Evolutionary conservation across 352 stramenopile species (phyloP).

Genomic region (Blastocystis sp.): DNA sequence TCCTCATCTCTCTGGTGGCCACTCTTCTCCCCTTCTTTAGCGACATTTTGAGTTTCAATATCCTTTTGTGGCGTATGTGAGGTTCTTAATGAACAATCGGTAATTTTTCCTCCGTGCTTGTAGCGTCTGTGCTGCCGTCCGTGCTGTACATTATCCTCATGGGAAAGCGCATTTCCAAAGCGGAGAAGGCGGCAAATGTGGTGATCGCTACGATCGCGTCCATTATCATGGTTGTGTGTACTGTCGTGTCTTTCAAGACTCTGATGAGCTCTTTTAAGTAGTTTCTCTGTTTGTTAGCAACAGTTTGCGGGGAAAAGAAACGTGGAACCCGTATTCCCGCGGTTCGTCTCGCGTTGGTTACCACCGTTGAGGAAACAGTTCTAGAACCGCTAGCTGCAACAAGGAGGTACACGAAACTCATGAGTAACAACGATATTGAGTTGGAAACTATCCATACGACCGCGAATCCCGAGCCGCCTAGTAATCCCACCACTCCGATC

Average conservation of each 20-base stretch:
- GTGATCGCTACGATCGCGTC: constrained; percentile 18
- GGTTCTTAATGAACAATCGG: constrained; percentile 32
- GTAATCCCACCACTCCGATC: too few relatives aligned
- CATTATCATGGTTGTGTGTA: constrained; percentile 23
- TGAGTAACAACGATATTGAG: too few relatives aligned
- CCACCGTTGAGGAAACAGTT: too few relatives aligned
- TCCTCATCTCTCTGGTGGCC: constrained; percentile 38
- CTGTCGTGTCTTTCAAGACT: background rate
- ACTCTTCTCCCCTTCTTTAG: constrained; percentile 33
- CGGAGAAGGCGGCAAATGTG: background rate
- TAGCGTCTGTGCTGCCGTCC: constrained; percentile 27
- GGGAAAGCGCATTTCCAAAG: background rate
- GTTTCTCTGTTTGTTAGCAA: background rate
- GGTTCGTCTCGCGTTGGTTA: background rate
- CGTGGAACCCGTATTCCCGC: too few relatives aligned
- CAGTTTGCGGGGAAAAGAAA: background rate
- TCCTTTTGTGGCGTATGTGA: constrained; percentile 5
- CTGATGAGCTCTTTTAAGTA: background rate
- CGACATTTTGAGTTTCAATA: constrained; percentile 61
- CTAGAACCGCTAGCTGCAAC: too few relatives aligned
- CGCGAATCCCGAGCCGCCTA: too few relatives aligned
- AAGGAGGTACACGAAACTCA: too few relatives aligned
- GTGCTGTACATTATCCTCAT: constrained; percentile 54
- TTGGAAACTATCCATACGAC: too few relatives aligned
- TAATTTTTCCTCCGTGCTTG: constrained; percentile 55